Base-by-base conservation (phyloP, 495 filamentous ascomycete species). In the Neurospora discreta region DNA sequence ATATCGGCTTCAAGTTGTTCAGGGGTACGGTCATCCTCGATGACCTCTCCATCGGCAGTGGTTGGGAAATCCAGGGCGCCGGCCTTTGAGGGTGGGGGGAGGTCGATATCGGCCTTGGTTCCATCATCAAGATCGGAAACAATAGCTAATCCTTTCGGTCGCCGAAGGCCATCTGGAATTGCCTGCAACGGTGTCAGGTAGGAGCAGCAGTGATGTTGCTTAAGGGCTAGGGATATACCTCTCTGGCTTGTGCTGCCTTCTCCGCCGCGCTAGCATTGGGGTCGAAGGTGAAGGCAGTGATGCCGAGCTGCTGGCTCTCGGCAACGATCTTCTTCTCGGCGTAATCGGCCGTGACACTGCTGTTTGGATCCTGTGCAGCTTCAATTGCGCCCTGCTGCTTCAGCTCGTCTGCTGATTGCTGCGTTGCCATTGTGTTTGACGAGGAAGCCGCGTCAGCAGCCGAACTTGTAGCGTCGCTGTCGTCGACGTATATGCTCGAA, bases 181-280 rank as follows among this genome's bases (percentile, higher is more conserved):
- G 82, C 82, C 84, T 86, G 68, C 10, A 42, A 10, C 15, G 43
- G 9, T 40, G 73, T 80, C 68, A 79, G 75, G 43, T 18, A 38
- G 23, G 44, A 18, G 39, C 73, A 67, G 60, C 3, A 65, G 16
- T 20, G 68, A 13, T 39, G 30, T 42, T 23, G 74, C 30, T 39
- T 72, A 42, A n/a, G n/a, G n/a, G 13, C 69, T 40, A 39, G 39
- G 40, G 46, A 87, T 91, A 71, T 87, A 98, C 95, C 74, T 90
- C 87, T 86, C 86, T 85, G 5, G 90, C 90, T 73, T 91, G 90
- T 33, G 91, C 91, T 68, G 87, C 89, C 83, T 98, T 98, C 77
- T 94, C 87, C 80, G 93, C 92, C 0, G 92, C 87, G 23, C 87
- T 89, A 36, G 94, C 94, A 84, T 97, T 78, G 3, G 95, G 93